phyloP scores from a whole-genome alignment of 2,329 filamentous ascomycete genomes.

The Colletotrichum tanaceti region DNA sequence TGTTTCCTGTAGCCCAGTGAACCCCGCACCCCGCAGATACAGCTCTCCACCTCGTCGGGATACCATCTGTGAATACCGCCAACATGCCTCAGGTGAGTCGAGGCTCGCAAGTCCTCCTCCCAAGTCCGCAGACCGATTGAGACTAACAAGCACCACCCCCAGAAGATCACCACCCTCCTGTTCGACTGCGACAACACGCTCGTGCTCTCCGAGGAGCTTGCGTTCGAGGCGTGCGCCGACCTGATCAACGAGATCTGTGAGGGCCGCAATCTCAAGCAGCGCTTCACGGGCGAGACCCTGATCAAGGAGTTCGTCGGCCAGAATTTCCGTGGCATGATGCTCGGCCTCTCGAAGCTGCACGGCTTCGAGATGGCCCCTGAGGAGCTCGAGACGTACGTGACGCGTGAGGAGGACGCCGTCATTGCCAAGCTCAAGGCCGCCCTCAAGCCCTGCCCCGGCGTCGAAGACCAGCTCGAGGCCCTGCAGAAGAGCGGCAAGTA shows the following conservation, averaged over 20 bases:
- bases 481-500: conserved; percentile 73
- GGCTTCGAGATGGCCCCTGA: conserved; percentile 75
- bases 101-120: neutral
- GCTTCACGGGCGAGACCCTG: conserved; percentile 82
- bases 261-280: conserved; percentile 69
- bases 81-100: conserved; percentile 51
- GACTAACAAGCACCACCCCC: conserved; percentile 8
- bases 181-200: conserved; percentile 93
- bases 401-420: conserved; percentile 82
- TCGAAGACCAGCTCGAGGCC: conserved; percentile 73
- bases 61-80: conserved; percentile 39
- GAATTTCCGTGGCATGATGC: conserved; percentile 94
- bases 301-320: conserved; percentile 91
- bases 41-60: conserved; percentile 13
- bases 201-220: conserved; percentile 88
- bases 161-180: conserved; percentile 79
- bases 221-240: conserved; percentile 90
- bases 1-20: conserved; percentile 3
- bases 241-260: conserved; percentile 88
- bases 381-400: conserved; percentile 80
- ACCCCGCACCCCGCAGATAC: conserved; percentile 13
- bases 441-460: conserved; percentile 75
- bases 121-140: neutral
- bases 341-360: conserved; percentile 79
- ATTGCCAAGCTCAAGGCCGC: conserved; percentile 80